Conservation (phyloP, 768 basidiomycete species). For the Phallus indusiatus region DNA sequence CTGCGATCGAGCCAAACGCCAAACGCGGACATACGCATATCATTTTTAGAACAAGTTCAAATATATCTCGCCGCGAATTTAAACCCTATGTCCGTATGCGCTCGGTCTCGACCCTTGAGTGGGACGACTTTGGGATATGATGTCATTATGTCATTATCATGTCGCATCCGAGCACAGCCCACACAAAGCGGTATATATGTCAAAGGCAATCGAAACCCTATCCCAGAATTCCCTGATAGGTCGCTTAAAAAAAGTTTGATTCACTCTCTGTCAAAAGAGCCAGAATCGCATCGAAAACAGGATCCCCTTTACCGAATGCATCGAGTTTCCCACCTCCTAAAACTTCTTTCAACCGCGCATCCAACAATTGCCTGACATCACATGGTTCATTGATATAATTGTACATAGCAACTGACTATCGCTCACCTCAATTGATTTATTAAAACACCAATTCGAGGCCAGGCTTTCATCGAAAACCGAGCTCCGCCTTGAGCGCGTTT, state of each 20-base stretch:
- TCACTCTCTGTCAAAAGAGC: conserved; percentile 21
- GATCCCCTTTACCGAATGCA: conserved; percentile 37
- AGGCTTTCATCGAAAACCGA: conserved; percentile 59
- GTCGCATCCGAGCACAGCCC: no score
- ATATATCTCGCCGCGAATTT: no score
- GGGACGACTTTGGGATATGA: no score
- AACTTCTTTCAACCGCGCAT: conserved; percentile 53
- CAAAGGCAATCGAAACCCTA: neutral
- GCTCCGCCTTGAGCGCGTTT: conserved; percentile 36
- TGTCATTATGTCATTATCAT: no score
- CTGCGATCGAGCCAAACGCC: no score
- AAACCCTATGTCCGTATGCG: no score
- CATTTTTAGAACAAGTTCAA: no score
- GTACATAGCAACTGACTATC: neutral
- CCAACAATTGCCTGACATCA: conserved; percentile 49
- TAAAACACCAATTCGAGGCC: conserved; percentile 85
- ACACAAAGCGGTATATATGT: no score
- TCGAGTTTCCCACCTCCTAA: conserved; percentile 53
- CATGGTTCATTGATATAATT: neutral
- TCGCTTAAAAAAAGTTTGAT: neutral
- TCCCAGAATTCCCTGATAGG: no score
- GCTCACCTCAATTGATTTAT: conserved; percentile 76
- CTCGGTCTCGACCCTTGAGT: no score
- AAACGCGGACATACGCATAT: no score
- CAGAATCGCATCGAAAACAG: conserved; percentile 41